These are phyloP conservation scores for Zoysia japonica DNA, from an alignment of 176 grass and related monocot genomes.

Conservation along the genomic window DNA sequence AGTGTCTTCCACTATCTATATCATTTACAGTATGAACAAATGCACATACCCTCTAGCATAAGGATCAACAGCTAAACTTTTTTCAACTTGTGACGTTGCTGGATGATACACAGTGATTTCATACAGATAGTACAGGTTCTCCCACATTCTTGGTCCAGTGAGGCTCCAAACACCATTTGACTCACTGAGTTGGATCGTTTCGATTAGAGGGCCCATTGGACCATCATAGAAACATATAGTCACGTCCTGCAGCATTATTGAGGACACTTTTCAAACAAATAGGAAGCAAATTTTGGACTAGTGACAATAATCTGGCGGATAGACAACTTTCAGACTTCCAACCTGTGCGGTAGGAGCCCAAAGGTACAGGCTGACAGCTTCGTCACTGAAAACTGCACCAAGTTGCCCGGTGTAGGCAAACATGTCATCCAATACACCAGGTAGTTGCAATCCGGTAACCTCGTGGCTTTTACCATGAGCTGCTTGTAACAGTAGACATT, in stretches of 20 bases:
- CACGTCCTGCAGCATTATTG: conserved; percentile 56
- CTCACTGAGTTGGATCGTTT: conserved; percentile 62
- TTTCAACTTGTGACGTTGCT: conserved; percentile 55
- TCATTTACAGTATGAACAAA: conserved; percentile 18
- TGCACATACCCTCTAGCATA: conserved; percentile 79
- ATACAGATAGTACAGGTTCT: conserved; percentile 82
- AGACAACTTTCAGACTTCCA: background rate
- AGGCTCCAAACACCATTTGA: conserved; percentile 74
- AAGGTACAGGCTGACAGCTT: conserved; percentile 62
- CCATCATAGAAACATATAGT: conserved; percentile 68
- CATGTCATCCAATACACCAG: conserved; percentile 86
- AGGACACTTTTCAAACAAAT: background rate
- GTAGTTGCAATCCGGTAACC: conserved; percentile 72
- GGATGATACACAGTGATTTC: conserved; percentile 81
- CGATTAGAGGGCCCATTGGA: conserved; percentile 47
- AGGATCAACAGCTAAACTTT: conserved; percentile 65
- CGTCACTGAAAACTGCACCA: conserved; percentile 60
- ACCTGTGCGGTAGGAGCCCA: conserved; percentile 98
- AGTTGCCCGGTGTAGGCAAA: conserved; percentile 83
- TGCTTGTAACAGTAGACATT: conserved; percentile 33
- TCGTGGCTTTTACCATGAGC: conserved; percentile 54
- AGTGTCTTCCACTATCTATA: background rate
- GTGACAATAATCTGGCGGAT: background rate
- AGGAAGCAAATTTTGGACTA: background rate
- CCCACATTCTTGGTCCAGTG: conserved; percentile 70